Evolutionary conservation across 176 grass and related monocot species (phyloP), one percentile per base, ranked within the genome.

Genomic region (Eremochloa ophiuroides): DNA sequence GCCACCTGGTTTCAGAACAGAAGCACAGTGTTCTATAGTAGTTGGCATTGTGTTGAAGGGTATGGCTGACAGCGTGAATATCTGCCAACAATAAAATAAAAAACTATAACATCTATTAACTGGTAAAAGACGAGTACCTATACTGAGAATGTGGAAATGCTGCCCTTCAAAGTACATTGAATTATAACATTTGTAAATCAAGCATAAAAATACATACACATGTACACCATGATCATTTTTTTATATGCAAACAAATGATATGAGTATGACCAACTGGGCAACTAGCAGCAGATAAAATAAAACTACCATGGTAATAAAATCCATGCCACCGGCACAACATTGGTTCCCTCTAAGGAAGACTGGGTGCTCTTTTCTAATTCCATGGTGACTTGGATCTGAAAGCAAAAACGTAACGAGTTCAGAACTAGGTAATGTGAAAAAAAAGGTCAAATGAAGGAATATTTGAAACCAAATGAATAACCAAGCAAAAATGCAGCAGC

Each of bases 41-140:
- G 27, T 62, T 30, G 60, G 60, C 27, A 62, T 62, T 29, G 30
- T 15, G 60, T 28, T 10, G 23, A 86, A 91, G 29, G 92, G 95
- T 89, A 93, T 87, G 63, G 95, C 95, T 79, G 95, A 98, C 60
- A 98, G 80, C 27, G 90, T 98, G 84, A 98, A 98, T 82, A 98
- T 91, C 95, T 98, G 90, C 37, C 40, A 88, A 69, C 46, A 7
- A 83, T 85, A 73, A 82, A 62, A 58, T 62, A 80, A 42, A 58
- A 86, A 46, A 1, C 13, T 38, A 39, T 23, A 38, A 10, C 41
- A 85, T 29, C 10, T 48, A 82, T 37, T 81, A 59, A 59, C 23
- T 59, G 9, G 55, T 37, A 60, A 7, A 38, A 39, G 60, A 58
- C 34, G 20, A 71, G 35, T 65, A 80, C 15, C 8, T 11, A 59